phyloP scores from a whole-genome alignment of 768 basidiomycete genomes.

The Leucosporidium scottii region DNA sequence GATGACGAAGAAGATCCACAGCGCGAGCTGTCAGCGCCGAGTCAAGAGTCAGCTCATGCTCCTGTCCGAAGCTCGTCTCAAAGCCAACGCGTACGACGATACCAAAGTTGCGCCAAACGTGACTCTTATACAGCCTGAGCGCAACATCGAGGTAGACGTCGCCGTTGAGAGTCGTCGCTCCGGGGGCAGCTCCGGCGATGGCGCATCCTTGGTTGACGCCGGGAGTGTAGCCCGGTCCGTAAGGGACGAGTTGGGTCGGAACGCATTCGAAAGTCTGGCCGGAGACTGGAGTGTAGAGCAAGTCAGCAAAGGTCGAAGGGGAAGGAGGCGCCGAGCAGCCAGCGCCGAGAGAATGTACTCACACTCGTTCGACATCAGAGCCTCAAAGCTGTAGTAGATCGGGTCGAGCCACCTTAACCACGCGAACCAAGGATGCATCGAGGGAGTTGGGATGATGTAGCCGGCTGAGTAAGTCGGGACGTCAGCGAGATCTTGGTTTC shows the following conservation, averaged over 20 bases:
- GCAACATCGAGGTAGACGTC: conserved; percentile 58
- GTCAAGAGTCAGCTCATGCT: too few relatives aligned
- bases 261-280: conserved; percentile 2
- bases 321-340: too few relatives aligned
- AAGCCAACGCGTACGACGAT: conserved; percentile 43
- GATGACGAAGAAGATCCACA: not conserved
- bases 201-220: too few relatives aligned
- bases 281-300: too few relatives aligned
- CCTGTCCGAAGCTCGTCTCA: too few relatives aligned
- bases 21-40: not conserved
- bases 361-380: conserved; percentile 33
- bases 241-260: conserved; percentile 6
- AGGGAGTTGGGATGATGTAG: too few relatives aligned
- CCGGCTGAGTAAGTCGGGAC: too few relatives aligned
- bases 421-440: too few relatives aligned
- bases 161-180: conserved; percentile 49
- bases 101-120: conserved; percentile 47
- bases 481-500: conserved; percentile 10
- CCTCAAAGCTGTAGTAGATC: not conserved
- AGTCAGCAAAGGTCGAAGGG: not conserved
- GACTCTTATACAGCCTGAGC: conserved; percentile 44
- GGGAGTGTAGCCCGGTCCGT: conserved; percentile 9
- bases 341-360: not conserved
- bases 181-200: conserved; percentile 46
- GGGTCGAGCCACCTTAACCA: too few relatives aligned